These are phyloP conservation scores for Hypoxylon sp. DNA, from an alignment of 2,329 filamentous ascomycete species.

Conservation along the genomic window DNA sequence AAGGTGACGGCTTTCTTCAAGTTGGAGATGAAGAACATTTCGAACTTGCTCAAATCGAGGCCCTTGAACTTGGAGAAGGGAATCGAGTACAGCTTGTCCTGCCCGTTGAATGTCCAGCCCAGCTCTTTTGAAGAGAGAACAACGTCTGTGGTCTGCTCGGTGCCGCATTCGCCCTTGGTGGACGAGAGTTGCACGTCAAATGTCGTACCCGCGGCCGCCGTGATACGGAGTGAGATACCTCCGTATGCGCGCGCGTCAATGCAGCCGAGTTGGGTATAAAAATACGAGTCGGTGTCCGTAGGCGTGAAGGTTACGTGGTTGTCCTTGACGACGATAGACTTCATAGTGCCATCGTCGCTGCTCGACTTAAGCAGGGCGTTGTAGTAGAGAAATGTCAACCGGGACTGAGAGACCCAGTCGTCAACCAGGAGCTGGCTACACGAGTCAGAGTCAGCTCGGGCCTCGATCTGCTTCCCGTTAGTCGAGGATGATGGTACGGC, in stretches of 20 bases:
- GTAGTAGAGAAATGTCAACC: conserved; percentile 72
- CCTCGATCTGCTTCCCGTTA: conserved; percentile 21
- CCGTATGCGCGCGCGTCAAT: conserved; percentile 66
- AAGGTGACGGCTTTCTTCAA: conserved; percentile 64
- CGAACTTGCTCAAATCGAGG: conserved; percentile 66
- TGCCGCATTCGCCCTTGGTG: conserved; percentile 60
- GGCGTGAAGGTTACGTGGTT: conserved; percentile 68
- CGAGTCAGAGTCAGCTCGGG: conserved; percentile 28
- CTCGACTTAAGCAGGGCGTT: conserved; percentile 70
- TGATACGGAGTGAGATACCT: conserved; percentile 69
- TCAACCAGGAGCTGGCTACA: conserved; percentile 67
- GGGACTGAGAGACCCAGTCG: conserved; percentile 74
- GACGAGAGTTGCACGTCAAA: conserved; percentile 68
- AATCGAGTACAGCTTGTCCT: conserved; percentile 71
- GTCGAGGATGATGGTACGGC: conserved; percentile 7
- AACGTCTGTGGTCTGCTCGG: conserved; percentile 54
- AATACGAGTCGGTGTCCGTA: conserved; percentile 65
- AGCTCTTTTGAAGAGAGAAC: conserved; percentile 63
- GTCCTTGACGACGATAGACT: conserved; percentile 67
- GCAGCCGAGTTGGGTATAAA: conserved; percentile 71
- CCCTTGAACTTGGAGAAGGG: conserved; percentile 67
- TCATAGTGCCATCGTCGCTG: conserved; percentile 71
- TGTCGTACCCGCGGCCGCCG: conserved; percentile 65
- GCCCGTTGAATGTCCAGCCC: conserved; percentile 73
- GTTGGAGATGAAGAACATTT: conserved; percentile 65